Base-by-base conservation (phyloP, 2,329 filamentous ascomycete species). In the Ophiostoma himal-ulmi region DNA sequence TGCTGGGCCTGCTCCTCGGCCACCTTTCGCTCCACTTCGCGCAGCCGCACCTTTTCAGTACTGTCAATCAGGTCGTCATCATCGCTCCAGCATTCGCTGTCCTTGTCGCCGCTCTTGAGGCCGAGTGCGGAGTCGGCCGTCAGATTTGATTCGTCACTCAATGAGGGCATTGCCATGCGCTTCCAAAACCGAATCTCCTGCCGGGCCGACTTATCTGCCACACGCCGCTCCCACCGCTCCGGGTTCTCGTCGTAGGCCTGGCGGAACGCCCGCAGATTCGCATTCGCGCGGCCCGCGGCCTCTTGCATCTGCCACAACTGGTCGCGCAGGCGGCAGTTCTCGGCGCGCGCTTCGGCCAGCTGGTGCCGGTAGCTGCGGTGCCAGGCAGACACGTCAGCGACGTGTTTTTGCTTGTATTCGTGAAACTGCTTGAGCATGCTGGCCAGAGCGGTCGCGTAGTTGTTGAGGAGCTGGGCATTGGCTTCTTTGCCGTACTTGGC, bases 281-380 rank as follows among this genome's bases (percentile, higher is more conserved):
- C 84, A 75, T 89, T 89, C 30, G 87, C 87, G 14, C 79, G 81
- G 66, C 82, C 82, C 34, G 88, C 88, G 74, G 86, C 84, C 57
- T 83, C 82, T 75, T 89, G 86, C 86, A 89, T 88, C 74, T 88
- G 86, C 83, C 86, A 88, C 75, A 90, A 88, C 78, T 89, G 86
- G 75, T 88, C 86, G 69, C 88, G 85, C 68, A 90, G 82, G 1
- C 83, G 82, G 72, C 82, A 82, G 75, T 90, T 90, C 79, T 89
- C 88, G 73, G 85, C 85, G 5, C 88, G 86, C 66, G 88, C 86
- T 76, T 88, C 86, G 74, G 87, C 86, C 52, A 90, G 83, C 79
- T 90, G 88, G 36, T 83, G 79, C 8, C 88, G 85, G 80, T 90
- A 90, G 71, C 85, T 88, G 70, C 84, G 85, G 80, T 90, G 88